Evolutionary conservation across 2,329 filamentous ascomycete species (phyloP).

Genomic region (Paradendryphiella salina): DNA sequence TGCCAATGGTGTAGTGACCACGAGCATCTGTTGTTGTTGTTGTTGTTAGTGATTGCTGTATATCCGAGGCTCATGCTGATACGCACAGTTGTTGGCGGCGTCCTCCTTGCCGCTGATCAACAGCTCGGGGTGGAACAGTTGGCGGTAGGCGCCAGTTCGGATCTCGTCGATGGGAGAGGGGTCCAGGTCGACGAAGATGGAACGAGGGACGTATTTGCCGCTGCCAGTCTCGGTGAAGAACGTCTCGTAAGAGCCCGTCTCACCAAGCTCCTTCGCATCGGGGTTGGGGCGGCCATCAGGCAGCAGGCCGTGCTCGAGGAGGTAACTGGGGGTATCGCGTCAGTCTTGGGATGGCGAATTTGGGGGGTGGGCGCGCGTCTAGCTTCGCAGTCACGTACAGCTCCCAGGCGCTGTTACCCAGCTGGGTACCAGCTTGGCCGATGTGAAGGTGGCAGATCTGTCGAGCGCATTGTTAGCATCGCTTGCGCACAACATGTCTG

Average conservation of each 20-base stretch:
- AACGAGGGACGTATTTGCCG: conserved; percentile 73
- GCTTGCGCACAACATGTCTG: not conserved
- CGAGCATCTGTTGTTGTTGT: conserved; percentile 60
- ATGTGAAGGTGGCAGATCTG: conserved; percentile 70
- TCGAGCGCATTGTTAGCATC: conserved; percentile 21
- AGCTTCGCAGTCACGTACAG: conserved; percentile 58
- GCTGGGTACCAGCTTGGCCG: conserved; percentile 73
- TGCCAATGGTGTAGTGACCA: conserved; percentile 76
- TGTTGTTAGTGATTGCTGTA: conserved; percentile 20
- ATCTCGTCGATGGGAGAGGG: conserved; percentile 75
- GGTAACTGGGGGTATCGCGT: conserved; percentile 58
- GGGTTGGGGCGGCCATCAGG: conserved; percentile 67
- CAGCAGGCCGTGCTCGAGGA: conserved; percentile 71
- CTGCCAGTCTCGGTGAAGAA: conserved; percentile 74
- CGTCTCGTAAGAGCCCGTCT: conserved; percentile 69
- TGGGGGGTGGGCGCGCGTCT: conserved; percentile 6
- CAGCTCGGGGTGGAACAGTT: conserved; percentile 73
- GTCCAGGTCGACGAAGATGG: conserved; percentile 73
- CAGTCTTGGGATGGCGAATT: conserved; percentile 18
- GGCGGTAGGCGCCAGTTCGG: conserved; percentile 67
- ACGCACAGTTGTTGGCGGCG: conserved; percentile 72
- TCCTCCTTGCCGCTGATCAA: conserved; percentile 76
- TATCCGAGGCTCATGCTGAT: not conserved
- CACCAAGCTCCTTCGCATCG: conserved; percentile 61
- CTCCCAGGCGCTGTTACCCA: conserved; percentile 76